Base-by-base conservation (phyloP, 306 rosid species). In the Cercis canadensis region DNA sequence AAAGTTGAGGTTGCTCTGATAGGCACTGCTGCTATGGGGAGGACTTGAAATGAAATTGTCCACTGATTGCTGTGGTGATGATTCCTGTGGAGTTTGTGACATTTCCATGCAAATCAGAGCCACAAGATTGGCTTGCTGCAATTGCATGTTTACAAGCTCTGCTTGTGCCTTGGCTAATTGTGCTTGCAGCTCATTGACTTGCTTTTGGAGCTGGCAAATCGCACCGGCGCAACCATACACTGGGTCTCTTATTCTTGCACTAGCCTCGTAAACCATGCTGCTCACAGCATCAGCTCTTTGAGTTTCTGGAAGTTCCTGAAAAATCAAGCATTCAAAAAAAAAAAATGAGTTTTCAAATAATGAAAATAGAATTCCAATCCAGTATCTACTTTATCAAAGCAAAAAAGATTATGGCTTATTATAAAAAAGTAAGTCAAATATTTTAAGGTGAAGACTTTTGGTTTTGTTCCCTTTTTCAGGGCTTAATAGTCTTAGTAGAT, bases 181-280 rank as follows among this genome's bases (percentile, higher is more conserved):
- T n/a, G 83, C 97, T 75, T 92, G 98, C 21, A 92, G 96, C 65
- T 92, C 97, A 53, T 71, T 84, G 0, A 92, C 92, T 55, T 90
- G 97, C 74, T 81, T 85, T 29, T 90, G 98, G 11, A 92, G 93
- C 53, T 88, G 92, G 73, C 97, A 92, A 54, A 92, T 87, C 33
- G 92, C 90, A 43, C 98, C 98, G 3, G 98, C 97, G 64, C 89
- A 80, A 0, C 98, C 98, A 8, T 92, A 92, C 0, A 92, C 88
- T 0, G 98, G 98, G 67, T 92, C 93, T 73, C 98, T 82, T 65
- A 92, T 83, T 67, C 98, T 92, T 46, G 98, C 97, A 37, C 93
- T 63, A 0, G 98, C 98, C 65, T 92, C 98, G n/a, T 92, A 92
- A 13, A 92, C 98, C 97, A 92, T 87, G 84, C 98, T 92, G 29